These are phyloP conservation scores for Penicillium decumbens DNA, from an alignment of 2,329 filamentous ascomycete species.

Conservation along the genomic window DNA sequence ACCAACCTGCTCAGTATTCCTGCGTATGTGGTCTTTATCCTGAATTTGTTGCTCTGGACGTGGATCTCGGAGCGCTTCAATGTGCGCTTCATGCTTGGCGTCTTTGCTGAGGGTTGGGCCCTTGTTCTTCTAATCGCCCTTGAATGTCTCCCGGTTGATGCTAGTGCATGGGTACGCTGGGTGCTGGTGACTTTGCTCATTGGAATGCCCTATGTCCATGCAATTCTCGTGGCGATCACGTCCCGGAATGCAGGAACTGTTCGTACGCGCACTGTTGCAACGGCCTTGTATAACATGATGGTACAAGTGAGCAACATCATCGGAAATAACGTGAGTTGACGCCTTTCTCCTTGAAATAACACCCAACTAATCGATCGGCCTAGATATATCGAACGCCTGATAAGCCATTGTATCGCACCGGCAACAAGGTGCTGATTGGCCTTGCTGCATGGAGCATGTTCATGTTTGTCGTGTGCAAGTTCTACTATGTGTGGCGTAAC, in stretches of 20 bases:
- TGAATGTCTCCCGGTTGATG: conserved; percentile 46
- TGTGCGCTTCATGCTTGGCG: conserved; percentile 51
- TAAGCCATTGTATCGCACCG: conserved; percentile 53
- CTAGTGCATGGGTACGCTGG: conserved; percentile 52
- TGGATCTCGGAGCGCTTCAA: conserved; percentile 54
- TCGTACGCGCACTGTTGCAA: conserved; percentile 41
- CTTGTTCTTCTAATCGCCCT: conserved; percentile 52
- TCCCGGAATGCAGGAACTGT: conserved; percentile 44
- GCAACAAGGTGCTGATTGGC: conserved; percentile 55
- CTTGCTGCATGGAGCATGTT: conserved; percentile 49
- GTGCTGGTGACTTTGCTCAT: conserved; percentile 51
- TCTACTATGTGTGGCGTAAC: conserved; percentile 41
- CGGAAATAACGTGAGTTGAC: conserved; percentile 33
- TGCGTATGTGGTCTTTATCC: conserved; percentile 53
- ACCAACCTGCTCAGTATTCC: conserved; percentile 62
- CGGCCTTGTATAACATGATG: conserved; percentile 46
- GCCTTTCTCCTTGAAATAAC: background rate
- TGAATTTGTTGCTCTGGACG: conserved; percentile 53
- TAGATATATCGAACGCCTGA: conserved; percentile 56
- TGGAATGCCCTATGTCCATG: conserved; percentile 57
- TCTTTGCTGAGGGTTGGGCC: conserved; percentile 52
- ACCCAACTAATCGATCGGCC: conserved; percentile 3
- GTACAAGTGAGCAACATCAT: conserved; percentile 44
- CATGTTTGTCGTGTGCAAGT: conserved; percentile 46
- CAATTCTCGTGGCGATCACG: conserved; percentile 48